These are phyloP conservation scores for Ogataea pini DNA, from an alignment of 805 yeast species.

Conservation along the genomic window DNA sequence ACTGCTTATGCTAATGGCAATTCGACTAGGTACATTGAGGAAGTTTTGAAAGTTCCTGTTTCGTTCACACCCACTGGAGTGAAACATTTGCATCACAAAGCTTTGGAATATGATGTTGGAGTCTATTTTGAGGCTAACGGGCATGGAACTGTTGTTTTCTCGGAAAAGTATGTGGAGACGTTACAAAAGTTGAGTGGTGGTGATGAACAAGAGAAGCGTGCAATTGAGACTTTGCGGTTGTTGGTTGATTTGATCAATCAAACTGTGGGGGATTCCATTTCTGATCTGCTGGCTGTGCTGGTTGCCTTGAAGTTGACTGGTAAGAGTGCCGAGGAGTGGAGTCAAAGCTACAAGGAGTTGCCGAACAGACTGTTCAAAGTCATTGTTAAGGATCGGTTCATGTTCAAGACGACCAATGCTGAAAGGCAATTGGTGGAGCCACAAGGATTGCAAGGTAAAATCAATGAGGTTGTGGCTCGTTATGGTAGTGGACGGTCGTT, in stretches of 20 bases:
- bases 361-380: conserved; percentile 86
- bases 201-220: conserved; percentile 46
- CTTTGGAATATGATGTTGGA: conserved; percentile 82
- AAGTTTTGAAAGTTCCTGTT: conserved; percentile 70
- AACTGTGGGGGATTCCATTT: conserved; percentile 97
- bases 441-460: conserved; percentile 67
- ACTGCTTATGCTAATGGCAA: conserved; percentile 98
- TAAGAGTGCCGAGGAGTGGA: conserved; percentile 67
- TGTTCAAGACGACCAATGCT: conserved; percentile 85
- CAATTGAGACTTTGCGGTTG: conserved; percentile 55
- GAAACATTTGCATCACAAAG: conserved; percentile 93
- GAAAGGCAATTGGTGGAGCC: conserved; percentile 83
- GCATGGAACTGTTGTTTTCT: conserved; percentile 94
- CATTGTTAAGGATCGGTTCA: conserved; percentile 75
- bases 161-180: conserved; percentile 48
- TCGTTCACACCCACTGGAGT: conserved; percentile 94
- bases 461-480: conserved; percentile 63
- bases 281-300: conserved; percentile 83
- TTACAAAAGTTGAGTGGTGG: conserved; percentile 39
- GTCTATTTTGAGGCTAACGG: conserved; percentile 98
- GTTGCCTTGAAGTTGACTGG: conserved; percentile 53
- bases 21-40: conserved; percentile 70
- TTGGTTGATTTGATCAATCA: conserved; percentile 83
- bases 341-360: conserved; percentile 71
- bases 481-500: conserved; percentile 74